These are phyloP conservation scores for Vitis vinifera DNA, from an alignment of 164 flowering plant species.

Conservation along the genomic window DNA sequence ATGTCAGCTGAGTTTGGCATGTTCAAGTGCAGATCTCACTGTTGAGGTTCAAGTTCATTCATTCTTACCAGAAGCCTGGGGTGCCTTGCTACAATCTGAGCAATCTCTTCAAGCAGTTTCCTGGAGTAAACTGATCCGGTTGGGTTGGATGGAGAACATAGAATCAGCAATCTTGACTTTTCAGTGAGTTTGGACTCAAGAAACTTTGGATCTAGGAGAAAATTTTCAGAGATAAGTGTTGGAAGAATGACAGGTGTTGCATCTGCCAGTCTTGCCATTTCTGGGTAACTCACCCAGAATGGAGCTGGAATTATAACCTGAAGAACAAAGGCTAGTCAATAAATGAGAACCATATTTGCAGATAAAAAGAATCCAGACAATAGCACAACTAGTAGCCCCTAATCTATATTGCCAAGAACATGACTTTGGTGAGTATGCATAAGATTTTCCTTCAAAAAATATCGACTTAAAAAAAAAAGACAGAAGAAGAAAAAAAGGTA, in stretches of 20 bases:
- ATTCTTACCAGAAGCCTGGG: constrained; percentile 84
- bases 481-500: not conserved
- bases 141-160: constrained; percentile 96
- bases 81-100: constrained; percentile 73
- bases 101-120: constrained; percentile 81
- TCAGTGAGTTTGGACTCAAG: constrained; percentile 77
- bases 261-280: constrained; percentile 92
- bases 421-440: not conserved
- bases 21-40: not conserved
- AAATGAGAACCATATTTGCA: constrained; percentile 4
- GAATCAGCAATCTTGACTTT: constrained; percentile 86
- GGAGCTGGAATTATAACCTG: constrained; percentile 98
- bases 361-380: not conserved
- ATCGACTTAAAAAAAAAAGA: not conserved
- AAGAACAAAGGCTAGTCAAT: not conserved
- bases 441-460: not conserved
- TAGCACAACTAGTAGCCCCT: not conserved
- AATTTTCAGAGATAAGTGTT: constrained; percentile 69
- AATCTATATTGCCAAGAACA: not conserved
- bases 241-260: constrained; percentile 88
- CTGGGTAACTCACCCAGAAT: constrained; percentile 95
- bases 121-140: constrained; percentile 94
- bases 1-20: not conserved
- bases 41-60: not conserved
- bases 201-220: constrained; percentile 75